A percentile compares a stretch with the other conserved stretches of the same genome.
Evolutionary conservation across 495 filamentous ascomycete genomes (phyloP).

Genomic region (Schizothecium vesticola): DNA sequence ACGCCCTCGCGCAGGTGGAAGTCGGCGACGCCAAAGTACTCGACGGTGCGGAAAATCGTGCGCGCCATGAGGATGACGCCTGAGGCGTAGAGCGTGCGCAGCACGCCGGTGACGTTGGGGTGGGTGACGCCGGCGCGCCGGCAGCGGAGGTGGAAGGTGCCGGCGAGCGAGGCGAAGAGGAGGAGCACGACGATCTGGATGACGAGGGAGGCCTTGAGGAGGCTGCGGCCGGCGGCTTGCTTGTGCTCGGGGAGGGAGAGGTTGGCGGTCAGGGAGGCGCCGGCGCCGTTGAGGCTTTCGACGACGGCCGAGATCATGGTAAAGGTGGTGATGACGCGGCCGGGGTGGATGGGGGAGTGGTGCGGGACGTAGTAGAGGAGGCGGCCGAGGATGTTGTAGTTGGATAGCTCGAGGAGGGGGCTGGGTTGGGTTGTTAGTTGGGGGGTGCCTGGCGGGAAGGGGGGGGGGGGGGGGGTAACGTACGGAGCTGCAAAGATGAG

Average conservation of each 20-base stretch:
- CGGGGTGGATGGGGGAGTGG: slow-evolving; percentile 70
- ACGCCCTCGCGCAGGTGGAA: slow-evolving; percentile 22
- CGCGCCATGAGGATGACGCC: slow-evolving; percentile 55
- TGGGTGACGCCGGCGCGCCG: slow-evolving; percentile 46
- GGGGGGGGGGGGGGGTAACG: slow-evolving; percentile 25
- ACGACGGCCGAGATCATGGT: slow-evolving; percentile 55
- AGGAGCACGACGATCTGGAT: slow-evolving; percentile 61
- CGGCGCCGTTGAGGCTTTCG: slow-evolving; percentile 63
- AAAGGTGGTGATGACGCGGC: slow-evolving; percentile 72
- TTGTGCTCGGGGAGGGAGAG: slow-evolving; percentile 34
- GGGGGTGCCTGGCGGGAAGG: background rate
- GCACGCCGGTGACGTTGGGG: slow-evolving; percentile 50
- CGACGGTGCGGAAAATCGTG: slow-evolving; percentile 62
- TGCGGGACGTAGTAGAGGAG: slow-evolving; percentile 76
- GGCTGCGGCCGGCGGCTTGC: slow-evolving; percentile 49
- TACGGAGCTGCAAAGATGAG: slow-evolving; percentile 63
- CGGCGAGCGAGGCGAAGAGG: slow-evolving; percentile 55
- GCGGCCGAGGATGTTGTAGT: slow-evolving; percentile 72
- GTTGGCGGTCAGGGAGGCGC: slow-evolving; percentile 58
- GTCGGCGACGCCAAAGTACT: slow-evolving; percentile 49
- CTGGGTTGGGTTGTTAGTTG: slow-evolving; percentile 30
- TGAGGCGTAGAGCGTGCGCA: slow-evolving; percentile 58
- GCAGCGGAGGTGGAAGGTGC: slow-evolving; percentile 56
- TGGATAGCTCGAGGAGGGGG: slow-evolving; percentile 65
- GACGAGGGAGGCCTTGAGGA: slow-evolving; percentile 62